Evolutionary conservation across 148 eudicot genomes (phyloP), one percentile per base, ranked within the genome.

Genomic region (Nepenthes mirabilis): DNA sequence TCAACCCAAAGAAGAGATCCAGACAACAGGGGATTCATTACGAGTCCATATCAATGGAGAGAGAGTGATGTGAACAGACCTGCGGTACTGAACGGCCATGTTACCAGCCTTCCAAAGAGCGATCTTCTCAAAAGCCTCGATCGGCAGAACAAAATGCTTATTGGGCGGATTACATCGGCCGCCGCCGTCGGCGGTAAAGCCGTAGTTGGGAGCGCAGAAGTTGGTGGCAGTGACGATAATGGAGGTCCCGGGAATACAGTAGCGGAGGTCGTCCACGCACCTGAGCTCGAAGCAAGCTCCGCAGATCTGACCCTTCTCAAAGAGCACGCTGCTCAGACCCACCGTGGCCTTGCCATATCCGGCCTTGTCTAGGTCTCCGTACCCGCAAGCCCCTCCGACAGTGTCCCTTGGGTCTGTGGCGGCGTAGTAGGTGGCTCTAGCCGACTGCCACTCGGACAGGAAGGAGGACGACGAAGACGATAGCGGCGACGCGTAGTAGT

Each of bases 81-180:
- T 85, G 60, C 97, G 81, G 53, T 79, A 91, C 64, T 91, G 90
- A 56, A 91, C 73, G 12, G 93, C 79, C 95, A 87, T 85, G 49
- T 91, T 88, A 5, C 84, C 85, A 33, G 96, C 97, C 61, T 91
- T 91, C 97, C 97, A 91, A 52, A 87, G 78, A 1, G 96, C 97
- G 63, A 91, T 88, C 86, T 91, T 91, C 77, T 88, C 97, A 73
- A 91, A 91, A 0, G 90, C 87, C 37, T 91, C 93, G 63, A 91
- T 91, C 1, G 97, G 95, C 10, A 91, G 60, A 11, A 91, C 97
- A 64, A 91, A 91, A 55, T 91, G 97, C 52, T 74, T 69, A 63
- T 91, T 91, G 0, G 93, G 93, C 0, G 80, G 79, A 57, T 91
- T 91, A 73, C 97, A 91, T 0, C 60, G 69, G 2, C 97, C 97